These are phyloP conservation scores for Leishmania aethiopica DNA, from an alignment of 208 protist species.

Conservation along the genomic window DNA sequence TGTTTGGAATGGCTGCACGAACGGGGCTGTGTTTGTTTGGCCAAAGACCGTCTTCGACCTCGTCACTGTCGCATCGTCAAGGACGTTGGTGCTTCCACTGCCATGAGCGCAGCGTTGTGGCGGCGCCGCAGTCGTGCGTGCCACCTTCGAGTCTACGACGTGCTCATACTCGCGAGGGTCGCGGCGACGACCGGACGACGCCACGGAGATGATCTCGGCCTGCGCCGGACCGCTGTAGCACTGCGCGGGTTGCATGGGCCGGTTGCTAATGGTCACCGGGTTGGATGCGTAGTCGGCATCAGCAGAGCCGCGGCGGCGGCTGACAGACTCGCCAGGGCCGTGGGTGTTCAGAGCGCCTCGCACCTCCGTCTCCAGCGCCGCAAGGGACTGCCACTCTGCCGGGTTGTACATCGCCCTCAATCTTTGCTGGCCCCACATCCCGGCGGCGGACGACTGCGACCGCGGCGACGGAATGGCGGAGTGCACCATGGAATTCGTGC, in stretches of 20 bases:
- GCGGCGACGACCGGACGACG: conserved; percentile 18
- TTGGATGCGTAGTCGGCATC: conserved; percentile 6
- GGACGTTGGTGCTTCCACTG: neutral
- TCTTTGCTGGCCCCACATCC: conserved; percentile 42
- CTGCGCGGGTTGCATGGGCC: conserved; percentile 1
- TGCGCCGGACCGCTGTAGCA: neutral
- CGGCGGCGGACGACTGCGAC: conserved; percentile 27
- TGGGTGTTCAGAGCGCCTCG: conserved; percentile 41
- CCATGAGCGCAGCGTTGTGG: neutral
- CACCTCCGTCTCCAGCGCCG: conserved; percentile 61
- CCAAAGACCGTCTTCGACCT: neutral
- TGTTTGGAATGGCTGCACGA: neutral
- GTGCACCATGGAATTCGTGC: conserved; percentile 21
- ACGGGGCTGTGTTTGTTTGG: conserved; percentile 4
- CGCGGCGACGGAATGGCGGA: conserved; percentile 31
- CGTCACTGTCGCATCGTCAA: neutral
- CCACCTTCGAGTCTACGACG: conserved; percentile 18
- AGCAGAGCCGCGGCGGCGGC: conserved; percentile 14
- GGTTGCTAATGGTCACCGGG: conserved; percentile 15
- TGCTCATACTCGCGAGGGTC: conserved; percentile 31
- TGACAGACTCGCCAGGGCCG: conserved; percentile 34
- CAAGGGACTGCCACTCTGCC: conserved; percentile 58
- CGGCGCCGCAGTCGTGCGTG: neutral
- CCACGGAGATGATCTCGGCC: conserved; percentile 1
- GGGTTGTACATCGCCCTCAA: conserved; percentile 54